Evolutionary conservation across 805 yeast genomes (phyloP).

Genomic region (Cyberlindnera euphorbiae): DNA sequence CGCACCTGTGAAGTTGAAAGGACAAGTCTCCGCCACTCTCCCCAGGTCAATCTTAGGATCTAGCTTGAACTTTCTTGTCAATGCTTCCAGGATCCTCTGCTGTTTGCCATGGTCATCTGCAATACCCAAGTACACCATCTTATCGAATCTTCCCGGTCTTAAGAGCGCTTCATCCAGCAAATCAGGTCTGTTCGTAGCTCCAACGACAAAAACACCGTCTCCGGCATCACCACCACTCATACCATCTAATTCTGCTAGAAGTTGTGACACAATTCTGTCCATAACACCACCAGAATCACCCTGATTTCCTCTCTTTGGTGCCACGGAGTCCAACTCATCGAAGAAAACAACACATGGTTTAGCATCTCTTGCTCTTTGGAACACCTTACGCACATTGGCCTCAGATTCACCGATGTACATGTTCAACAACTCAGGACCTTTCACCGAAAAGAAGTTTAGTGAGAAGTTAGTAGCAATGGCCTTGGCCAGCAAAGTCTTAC

Average conservation of each 20-base stretch:
- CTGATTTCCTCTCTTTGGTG: constrained; percentile 97
- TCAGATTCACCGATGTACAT: constrained; percentile 99
- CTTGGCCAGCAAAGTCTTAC: constrained; percentile 91
- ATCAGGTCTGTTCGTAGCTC: constrained; percentile 98
- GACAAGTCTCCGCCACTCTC: constrained; percentile 62
- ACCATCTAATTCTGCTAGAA: constrained; percentile 92
- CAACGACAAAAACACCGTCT: constrained; percentile 94
- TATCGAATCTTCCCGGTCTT: constrained; percentile 94
- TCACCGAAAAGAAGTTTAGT: constrained; percentile 89
- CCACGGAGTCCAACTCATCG: constrained; percentile 96
- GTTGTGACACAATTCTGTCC: constrained; percentile 96
- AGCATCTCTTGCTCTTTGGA: constrained; percentile 93
- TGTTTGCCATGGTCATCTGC: constrained; percentile 90
- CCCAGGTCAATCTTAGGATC: constrained; percentile 54
- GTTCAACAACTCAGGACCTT: constrained; percentile 93
- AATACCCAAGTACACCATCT: constrained; percentile 89
- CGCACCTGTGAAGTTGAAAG: constrained; percentile 94
- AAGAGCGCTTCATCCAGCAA: constrained; percentile 87
- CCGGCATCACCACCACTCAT: constrained; percentile 77
- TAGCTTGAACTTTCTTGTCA: constrained; percentile 76
- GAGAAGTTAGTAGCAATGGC: constrained; percentile 97
- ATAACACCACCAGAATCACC: constrained; percentile 99
- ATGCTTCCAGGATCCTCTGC: constrained; percentile 76
- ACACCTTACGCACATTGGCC: constrained; percentile 92
- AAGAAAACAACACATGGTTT: constrained; percentile 96